Evolutionary conservation across 2,329 filamentous ascomycete genomes (phyloP).

Genomic region (Colletotrichum ledebouriae): DNA sequence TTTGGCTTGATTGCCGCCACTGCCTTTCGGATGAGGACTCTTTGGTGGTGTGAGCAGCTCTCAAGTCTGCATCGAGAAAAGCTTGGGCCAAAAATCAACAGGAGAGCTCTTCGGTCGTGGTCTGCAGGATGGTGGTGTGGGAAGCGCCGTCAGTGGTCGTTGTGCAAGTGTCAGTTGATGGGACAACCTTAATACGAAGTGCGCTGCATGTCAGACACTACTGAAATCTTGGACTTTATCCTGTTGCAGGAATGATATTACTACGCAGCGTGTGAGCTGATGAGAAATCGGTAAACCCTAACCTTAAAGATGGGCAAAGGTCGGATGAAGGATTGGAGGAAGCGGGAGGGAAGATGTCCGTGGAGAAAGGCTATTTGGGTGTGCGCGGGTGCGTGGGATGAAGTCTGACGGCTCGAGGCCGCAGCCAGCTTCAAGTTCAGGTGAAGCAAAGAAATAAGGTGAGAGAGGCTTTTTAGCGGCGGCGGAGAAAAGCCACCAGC

Average conservation of each 20-base stretch:
- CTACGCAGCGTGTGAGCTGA: background rate
- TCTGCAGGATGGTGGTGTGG: constrained; percentile 27
- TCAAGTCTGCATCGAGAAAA: background rate
- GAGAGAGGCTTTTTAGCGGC: background rate
- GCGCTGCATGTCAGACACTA: constrained; percentile 23
- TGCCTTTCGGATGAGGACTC: constrained; percentile 19
- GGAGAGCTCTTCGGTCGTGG: constrained; percentile 4
- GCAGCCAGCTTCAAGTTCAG: constrained; percentile 37
- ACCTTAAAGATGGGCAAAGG: constrained; percentile 7
- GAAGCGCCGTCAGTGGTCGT: constrained; percentile 14
- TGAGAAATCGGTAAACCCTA: constrained; percentile 16
- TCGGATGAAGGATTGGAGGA: constrained; percentile 15
- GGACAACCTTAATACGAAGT: constrained; percentile 27
- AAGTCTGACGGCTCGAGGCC: constrained; percentile 7
- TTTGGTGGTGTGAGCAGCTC: background rate
- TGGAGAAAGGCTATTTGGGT: constrained; percentile 13
- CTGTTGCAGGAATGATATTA: background rate
- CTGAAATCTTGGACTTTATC: background rate
- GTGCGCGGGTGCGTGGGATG: background rate
- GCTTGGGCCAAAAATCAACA: constrained; percentile 11
- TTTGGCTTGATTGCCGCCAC: constrained; percentile 13
- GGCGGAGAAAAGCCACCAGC: constrained; percentile 4
- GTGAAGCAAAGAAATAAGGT: constrained; percentile 26
- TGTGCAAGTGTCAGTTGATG: constrained; percentile 40
- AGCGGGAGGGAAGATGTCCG: constrained; percentile 15